A percentile compares a stretch with the other conserved stretches of the same genome.
These are phyloP conservation scores for Eutypa lata DNA, from an alignment of 2,329 filamentous ascomycete genomes.

Conservation along the genomic window DNA sequence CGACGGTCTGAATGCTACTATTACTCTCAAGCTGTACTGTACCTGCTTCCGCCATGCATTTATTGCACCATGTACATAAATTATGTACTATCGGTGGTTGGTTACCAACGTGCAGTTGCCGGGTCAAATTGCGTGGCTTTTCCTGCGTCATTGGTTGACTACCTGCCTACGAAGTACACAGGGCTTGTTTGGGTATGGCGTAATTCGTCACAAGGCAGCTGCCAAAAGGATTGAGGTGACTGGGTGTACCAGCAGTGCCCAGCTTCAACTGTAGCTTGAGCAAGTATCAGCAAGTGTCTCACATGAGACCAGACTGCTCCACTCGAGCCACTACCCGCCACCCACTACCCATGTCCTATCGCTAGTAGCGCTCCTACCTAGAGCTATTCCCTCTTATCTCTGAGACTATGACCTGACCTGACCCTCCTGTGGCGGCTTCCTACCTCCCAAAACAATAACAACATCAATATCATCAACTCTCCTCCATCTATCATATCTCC, in stretches of 20 bases:
- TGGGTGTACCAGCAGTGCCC: neutral
- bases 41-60: neutral
- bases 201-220: neutral
- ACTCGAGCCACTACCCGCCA: neutral
- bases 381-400: neutral
- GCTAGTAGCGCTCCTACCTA: neutral
- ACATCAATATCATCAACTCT: constrained; percentile 8
- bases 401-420: neutral
- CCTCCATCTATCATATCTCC: constrained; percentile 5
- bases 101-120: neutral
- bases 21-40: neutral
- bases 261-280: neutral
- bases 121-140: neutral
- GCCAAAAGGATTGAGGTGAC: neutral
- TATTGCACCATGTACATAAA: neutral
- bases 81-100: neutral
- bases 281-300: neutral
- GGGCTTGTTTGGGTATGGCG: neutral
- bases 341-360: neutral
- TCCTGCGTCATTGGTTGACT: neutral
- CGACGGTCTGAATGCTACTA: too few species aligned
- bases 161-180: neutral
- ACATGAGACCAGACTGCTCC: neutral
- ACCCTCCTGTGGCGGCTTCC: neutral
- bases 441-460: constrained; percentile 1